Conservation (phyloP, 202 grass and related monocot genomes). For the Dendrocalamus latiflorus region DNA sequence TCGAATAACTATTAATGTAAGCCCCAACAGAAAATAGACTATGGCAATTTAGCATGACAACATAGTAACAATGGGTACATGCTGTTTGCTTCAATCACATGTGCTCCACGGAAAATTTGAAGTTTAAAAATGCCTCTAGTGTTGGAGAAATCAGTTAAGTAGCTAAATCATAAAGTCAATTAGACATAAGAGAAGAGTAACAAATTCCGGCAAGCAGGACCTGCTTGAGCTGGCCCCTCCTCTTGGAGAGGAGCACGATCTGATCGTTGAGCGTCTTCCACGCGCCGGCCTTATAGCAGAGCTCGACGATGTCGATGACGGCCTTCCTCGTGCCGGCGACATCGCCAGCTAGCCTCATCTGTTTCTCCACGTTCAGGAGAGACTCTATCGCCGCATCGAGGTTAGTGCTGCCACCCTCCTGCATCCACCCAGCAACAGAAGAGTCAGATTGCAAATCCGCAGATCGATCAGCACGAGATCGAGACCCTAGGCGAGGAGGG, state of each 20-base stretch:
- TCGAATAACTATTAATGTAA: background rate
- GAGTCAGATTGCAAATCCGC: background rate
- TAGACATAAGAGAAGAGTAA: background rate
- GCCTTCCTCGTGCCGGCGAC: too few relatives aligned
- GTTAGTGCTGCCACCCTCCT: slow-evolving; percentile 57
- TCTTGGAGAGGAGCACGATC: too few relatives aligned
- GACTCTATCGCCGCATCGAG: too few relatives aligned
- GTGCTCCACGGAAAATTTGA: background rate
- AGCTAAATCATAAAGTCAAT: background rate
- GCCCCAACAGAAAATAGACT: background rate
- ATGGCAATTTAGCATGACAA: background rate
- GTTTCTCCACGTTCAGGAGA: too few relatives aligned
- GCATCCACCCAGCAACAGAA: background rate
- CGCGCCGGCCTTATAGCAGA: too few relatives aligned
- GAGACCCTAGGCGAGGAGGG: too few relatives aligned
- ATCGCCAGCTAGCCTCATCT: too few relatives aligned
- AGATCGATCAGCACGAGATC: background rate
- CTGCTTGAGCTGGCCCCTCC: slow-evolving; percentile 97
- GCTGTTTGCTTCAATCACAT: background rate
- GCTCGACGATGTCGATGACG: too few relatives aligned
- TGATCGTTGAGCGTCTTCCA: too few relatives aligned
- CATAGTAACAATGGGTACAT: background rate
- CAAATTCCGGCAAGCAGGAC: background rate
- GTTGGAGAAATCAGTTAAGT: background rate
- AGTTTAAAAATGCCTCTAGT: background rate